phyloP scores from a whole-genome alignment of 768 basidiomycete species.

The Psilocybe cyanescens region DNA sequence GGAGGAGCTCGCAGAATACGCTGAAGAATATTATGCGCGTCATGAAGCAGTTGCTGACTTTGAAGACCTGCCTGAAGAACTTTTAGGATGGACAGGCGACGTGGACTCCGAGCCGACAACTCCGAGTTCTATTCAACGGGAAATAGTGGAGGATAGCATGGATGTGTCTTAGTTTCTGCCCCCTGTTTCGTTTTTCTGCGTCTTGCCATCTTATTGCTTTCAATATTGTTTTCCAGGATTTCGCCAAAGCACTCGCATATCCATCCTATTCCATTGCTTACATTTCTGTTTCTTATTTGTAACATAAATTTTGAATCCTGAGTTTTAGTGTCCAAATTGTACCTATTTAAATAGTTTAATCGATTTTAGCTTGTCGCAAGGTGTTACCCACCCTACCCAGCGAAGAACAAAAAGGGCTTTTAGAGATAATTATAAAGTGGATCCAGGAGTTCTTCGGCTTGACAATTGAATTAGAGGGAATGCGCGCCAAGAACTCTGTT shows the following conservation, averaged over 20 bases:
- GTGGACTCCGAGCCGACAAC: constrained; percentile 25
- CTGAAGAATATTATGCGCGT: constrained; percentile 50
- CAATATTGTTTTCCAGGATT: not conserved
- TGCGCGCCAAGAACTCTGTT: too few relatives aligned
- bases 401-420: too few relatives aligned
- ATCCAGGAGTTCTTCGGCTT: too few relatives aligned
- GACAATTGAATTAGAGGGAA: too few relatives aligned
- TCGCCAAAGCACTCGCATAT: not conserved
- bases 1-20: constrained; percentile 63
- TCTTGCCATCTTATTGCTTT: not conserved
- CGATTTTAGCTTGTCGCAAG: too few relatives aligned
- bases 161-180: constrained; percentile 24
- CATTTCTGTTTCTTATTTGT: not conserved
- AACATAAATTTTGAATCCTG: not conserved
- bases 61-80: constrained; percentile 47
- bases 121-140: not conserved
- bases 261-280: not conserved
- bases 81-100: constrained; percentile 38
- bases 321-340: too few relatives aligned
- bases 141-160: constrained; percentile 33
- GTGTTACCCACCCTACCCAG: too few relatives aligned
- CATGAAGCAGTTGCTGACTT: constrained; percentile 47
- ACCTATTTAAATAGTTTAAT: too few relatives aligned
- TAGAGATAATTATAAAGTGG: too few relatives aligned
- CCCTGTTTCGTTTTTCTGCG: not conserved